phyloP scores from a whole-genome alignment of 306 rosid genomes.

The Mimosa bimucronata region DNA sequence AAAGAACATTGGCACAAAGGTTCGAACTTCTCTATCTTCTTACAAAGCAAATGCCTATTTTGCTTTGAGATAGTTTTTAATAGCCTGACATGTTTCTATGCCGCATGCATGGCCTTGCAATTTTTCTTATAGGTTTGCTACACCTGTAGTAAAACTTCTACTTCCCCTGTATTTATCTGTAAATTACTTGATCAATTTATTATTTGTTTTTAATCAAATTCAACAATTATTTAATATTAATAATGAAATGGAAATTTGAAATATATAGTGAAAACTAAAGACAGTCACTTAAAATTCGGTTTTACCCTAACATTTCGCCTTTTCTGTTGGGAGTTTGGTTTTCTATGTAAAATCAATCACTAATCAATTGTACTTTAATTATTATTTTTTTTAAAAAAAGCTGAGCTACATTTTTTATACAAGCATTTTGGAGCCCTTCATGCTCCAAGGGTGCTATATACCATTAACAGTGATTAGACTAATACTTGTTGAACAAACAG shows the following conservation, averaged over 20 bases:
- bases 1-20: constrained; percentile 62
- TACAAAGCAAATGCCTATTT: constrained; percentile 20
- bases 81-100: background rate
- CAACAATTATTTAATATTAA: background rate
- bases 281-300: background rate
- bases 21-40: constrained; percentile 45
- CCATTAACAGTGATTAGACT: constrained; percentile 11
- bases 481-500: constrained; percentile 49
- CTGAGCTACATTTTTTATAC: background rate
- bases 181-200: background rate
- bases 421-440: background rate
- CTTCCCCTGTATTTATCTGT: background rate
- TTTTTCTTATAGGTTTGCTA: background rate
- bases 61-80: background rate
- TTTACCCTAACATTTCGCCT: background rate
- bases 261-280: background rate
- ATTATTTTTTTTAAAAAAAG: too few species aligned
- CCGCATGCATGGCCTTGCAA: background rate
- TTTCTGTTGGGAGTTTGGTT: background rate
- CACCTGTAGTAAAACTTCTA: background rate
- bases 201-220: background rate
- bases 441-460: background rate
- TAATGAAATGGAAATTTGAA: background rate
- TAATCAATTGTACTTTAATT: background rate
- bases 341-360: background rate